phyloP scores from a whole-genome alignment of 192 early-diverging fungal species.

The Linnemannia zychae region DNA sequence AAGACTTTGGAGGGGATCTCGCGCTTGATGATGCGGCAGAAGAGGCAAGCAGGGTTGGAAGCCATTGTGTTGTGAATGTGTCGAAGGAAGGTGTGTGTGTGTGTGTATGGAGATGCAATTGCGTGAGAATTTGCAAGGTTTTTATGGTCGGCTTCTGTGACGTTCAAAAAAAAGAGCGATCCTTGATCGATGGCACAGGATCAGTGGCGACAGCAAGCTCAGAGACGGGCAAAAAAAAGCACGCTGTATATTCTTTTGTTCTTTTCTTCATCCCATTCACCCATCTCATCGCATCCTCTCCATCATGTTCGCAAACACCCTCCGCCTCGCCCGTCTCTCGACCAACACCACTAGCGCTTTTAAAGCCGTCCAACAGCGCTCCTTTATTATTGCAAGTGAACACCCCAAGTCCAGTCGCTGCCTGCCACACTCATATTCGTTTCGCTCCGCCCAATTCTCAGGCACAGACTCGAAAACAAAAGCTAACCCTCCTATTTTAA shows the following conservation, averaged over 20 bases:
- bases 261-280: slow-evolving; percentile 5
- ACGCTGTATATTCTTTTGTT: neutral
- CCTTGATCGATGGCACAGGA: neutral
- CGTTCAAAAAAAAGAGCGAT: neutral
- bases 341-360: neutral
- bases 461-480: neutral
- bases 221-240: neutral
- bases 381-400: slow-evolving; percentile 10
- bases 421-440: neutral
- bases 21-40: slow-evolving; percentile 92
- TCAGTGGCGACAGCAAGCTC: neutral
- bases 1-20: slow-evolving; percentile 89
- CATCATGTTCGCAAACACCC: slow-evolving; percentile 2
- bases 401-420: neutral
- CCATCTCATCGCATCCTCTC: neutral
- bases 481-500: neutral
- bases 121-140: neutral
- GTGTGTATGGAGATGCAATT: neutral
- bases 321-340: slow-evolving; percentile 12
- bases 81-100: neutral
- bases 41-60: slow-evolving; percentile 80
- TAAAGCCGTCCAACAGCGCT: slow-evolving; percentile 19
- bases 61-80: slow-evolving; percentile 57
- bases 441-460: slow-evolving; percentile 1
- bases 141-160: neutral